These are phyloP conservation scores for Ceriops tagal DNA, from an alignment of 345 rosid genomes.

Conservation along the genomic window DNA sequence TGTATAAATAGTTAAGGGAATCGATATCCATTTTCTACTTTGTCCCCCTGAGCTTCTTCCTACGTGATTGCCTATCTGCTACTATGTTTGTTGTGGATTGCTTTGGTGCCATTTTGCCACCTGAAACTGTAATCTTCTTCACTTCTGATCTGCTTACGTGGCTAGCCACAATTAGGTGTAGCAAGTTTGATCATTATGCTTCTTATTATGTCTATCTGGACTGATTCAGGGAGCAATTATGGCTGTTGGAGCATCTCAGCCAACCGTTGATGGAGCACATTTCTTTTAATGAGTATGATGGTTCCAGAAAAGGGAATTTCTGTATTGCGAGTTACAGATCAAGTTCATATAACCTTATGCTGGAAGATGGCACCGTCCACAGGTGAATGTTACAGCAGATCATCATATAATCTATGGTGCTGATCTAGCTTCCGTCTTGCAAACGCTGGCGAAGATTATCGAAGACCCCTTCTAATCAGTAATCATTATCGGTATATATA, in stretches of 20 bases:
- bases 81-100: slow-evolving; percentile 84
- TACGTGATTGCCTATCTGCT: no score
- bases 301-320: slow-evolving; percentile 6
- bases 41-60: no score
- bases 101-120: slow-evolving; percentile 92
- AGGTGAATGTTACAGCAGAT: slow-evolving; percentile 92
- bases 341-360: neutral
- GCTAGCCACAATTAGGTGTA: neutral
- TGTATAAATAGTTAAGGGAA: no score
- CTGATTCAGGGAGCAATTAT: slow-evolving; percentile 85
- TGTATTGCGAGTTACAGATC: neutral
- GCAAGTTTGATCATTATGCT: neutral
- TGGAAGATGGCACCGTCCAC: slow-evolving; percentile 22
- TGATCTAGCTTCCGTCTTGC: slow-evolving; percentile 88
- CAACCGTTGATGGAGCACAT: slow-evolving; percentile 60
- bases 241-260: slow-evolving; percentile 95
- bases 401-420: slow-evolving; percentile 93
- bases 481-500: slow-evolving; percentile 13
- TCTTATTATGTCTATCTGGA: neutral
- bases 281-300: neutral
- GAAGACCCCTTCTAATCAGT: slow-evolving; percentile 62
- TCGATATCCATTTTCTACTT: no score
- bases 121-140: slow-evolving; percentile 72
- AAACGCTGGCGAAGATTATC: slow-evolving; percentile 76
- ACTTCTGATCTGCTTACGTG: slow-evolving; percentile 4